Percentiles rank a stretch among this genome's conserved stretches.
phyloP scores from a whole-genome alignment of 2,329 filamentous ascomycete species.

The Xylariaceae sp. region DNA sequence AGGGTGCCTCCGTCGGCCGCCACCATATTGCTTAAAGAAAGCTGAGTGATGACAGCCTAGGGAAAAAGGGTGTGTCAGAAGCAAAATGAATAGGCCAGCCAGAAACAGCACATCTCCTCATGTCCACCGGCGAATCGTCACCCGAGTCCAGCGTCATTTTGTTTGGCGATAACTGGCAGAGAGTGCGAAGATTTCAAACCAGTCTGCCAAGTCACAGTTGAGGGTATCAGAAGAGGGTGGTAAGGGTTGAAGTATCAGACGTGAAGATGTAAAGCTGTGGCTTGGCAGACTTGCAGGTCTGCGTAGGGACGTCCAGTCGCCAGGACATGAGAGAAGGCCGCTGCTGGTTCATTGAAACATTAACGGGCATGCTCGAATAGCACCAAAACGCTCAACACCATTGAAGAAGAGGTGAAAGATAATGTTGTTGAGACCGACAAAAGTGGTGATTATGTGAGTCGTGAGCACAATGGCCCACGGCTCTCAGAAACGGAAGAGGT shows the following conservation, averaged over 20 bases:
- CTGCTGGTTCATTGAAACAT: conserved; percentile 33
- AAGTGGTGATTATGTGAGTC: conserved; percentile 16
- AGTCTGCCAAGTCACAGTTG: conserved; percentile 7
- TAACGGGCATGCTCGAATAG: conserved; percentile 24
- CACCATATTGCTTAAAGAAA: conserved; percentile 7
- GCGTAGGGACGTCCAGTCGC: conserved; percentile 3
- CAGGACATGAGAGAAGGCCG: conserved; percentile 6
- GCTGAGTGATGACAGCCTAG: background rate
- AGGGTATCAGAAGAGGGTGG: conserved; percentile 10
- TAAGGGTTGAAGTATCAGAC: conserved; percentile 4
- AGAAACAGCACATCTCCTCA: conserved; percentile 12
- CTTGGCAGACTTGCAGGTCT: conserved; percentile 3
- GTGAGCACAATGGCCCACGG: conserved; percentile 14
- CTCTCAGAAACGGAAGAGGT: conserved; percentile 21
- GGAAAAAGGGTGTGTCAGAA: conserved; percentile 13
- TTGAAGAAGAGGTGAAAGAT: conserved; percentile 19
- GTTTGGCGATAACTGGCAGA: conserved; percentile 1
- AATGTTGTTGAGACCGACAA: conserved; percentile 23
- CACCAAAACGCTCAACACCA: conserved; percentile 32
- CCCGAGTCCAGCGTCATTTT: conserved; percentile 1
- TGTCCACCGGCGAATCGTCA: conserved; percentile 7
- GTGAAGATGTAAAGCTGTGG: conserved; percentile 5
- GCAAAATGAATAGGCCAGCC: conserved; percentile 17
- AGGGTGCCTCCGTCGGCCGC: conserved; percentile 15
- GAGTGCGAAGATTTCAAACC: conserved; percentile 5